Evolutionary conservation across 2,329 filamentous ascomycete species (phyloP).

Genomic region (Botrytis galanthina): DNA sequence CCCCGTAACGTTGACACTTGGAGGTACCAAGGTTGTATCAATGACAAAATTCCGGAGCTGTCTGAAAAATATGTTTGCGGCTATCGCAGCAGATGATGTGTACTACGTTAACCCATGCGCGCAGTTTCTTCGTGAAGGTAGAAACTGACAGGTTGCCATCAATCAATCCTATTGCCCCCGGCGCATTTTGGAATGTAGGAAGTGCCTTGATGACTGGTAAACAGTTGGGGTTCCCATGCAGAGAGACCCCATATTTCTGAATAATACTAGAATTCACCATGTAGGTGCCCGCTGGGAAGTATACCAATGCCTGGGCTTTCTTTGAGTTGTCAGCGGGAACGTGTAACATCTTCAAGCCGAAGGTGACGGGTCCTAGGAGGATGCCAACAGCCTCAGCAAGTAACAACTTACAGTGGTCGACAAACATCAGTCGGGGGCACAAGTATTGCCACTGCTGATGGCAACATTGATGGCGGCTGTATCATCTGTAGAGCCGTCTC

Average conservation of each 20-base stretch:
- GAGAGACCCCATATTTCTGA: neutral
- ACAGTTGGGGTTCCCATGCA: neutral
- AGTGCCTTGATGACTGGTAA: neutral
- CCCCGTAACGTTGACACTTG: conserved; percentile 22
- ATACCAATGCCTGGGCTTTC: conserved; percentile 36
- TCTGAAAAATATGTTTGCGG: conserved; percentile 16
- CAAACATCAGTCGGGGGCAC: conserved; percentile 34
- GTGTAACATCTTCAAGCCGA: conserved; percentile 31
- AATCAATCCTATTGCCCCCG: neutral
- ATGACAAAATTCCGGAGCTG: conserved; percentile 60
- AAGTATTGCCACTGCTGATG: conserved; percentile 21
- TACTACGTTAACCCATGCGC: neutral
- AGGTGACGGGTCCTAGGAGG: neutral
- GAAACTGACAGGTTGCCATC: neutral
- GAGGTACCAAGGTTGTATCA: conserved; percentile 42
- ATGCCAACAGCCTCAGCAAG: neutral
- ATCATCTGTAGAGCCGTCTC: conserved; percentile 26
- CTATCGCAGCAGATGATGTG: neutral
- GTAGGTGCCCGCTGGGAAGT: conserved; percentile 27
- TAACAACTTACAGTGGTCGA: conserved; percentile 41
- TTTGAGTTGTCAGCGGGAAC: neutral
- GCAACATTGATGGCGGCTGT: conserved; percentile 66
- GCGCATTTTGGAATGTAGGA: neutral
- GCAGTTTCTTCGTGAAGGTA: neutral
- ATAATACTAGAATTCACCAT: conserved; percentile 1